Conservation (phyloP, 352 stramenopile genomes). For the Phytophthora colocasiae region DNA sequence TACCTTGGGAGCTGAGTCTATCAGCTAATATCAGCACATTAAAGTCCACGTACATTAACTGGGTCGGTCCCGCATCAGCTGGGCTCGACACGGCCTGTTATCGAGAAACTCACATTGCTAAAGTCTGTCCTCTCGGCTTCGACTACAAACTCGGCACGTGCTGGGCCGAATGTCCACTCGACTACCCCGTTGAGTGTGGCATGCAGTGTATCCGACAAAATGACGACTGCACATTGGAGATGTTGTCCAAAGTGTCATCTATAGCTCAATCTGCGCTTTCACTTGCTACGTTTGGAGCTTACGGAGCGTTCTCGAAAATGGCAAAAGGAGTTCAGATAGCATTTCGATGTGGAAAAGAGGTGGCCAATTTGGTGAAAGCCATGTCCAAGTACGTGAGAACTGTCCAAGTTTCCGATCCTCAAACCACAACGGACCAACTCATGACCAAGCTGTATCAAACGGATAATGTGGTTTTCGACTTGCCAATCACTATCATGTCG, state of each 20-base stretch:
- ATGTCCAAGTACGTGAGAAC: slow-evolving; percentile 43
- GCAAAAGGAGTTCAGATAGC: slow-evolving; percentile 48
- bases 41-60: slow-evolving; percentile 23
- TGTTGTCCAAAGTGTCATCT: slow-evolving; percentile 49
- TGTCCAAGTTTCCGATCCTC: slow-evolving; percentile 35
- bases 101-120: slow-evolving; percentile 43
- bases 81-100: slow-evolving; percentile 49
- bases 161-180: slow-evolving; percentile 65
- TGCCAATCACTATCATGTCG: slow-evolving; percentile 49
- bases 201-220: slow-evolving; percentile 46
- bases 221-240: slow-evolving; percentile 51
- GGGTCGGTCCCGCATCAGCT: slow-evolving; percentile 15
- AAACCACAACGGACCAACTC: slow-evolving; percentile 51
- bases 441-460: slow-evolving; percentile 37
- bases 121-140: slow-evolving; percentile 43
- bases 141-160: slow-evolving; percentile 61
- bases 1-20: slow-evolving; percentile 4
- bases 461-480: slow-evolving; percentile 50
- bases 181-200: slow-evolving; percentile 72
- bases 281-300: slow-evolving; percentile 50
- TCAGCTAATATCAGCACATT: slow-evolving; percentile 17
- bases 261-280: slow-evolving; percentile 56
- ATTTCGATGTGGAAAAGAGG: slow-evolving; percentile 50
- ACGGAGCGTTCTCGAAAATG: slow-evolving; percentile 47
- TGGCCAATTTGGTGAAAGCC: slow-evolving; percentile 47